A percentile compares a stretch with the other conserved stretches of the same genome.
phyloP scores from a whole-genome alignment of 805 yeast species.

The Candida mattraensis region DNA sequence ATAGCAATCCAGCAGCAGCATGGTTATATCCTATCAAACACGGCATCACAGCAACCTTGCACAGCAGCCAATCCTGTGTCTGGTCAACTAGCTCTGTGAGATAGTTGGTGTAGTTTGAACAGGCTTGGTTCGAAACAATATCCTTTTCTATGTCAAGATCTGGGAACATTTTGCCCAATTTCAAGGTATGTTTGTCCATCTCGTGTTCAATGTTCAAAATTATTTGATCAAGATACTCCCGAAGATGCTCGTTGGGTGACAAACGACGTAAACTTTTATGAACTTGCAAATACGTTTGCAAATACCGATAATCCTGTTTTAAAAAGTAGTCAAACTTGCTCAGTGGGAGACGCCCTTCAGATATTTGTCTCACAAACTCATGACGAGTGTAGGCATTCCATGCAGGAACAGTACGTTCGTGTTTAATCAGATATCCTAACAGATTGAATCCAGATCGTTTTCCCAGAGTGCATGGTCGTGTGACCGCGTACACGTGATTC shows the following conservation, averaged over 20 bases:
- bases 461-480: background rate
- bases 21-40: constrained; percentile 71
- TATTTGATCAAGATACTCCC: constrained; percentile 50
- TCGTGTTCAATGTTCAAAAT: constrained; percentile 55
- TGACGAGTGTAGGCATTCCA: constrained; percentile 66
- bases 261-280: constrained; percentile 63
- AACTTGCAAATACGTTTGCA: constrained; percentile 65
- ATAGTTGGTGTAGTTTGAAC: constrained; percentile 61
- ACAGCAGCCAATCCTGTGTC: constrained; percentile 60
- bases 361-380: constrained; percentile 56
- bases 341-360: constrained; percentile 49
- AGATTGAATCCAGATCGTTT: constrained; percentile 12
- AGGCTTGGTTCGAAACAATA: constrained; percentile 53
- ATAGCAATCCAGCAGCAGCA: constrained; percentile 37
- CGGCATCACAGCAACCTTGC: constrained; percentile 70
- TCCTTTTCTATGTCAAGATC: constrained; percentile 42
- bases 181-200: constrained; percentile 52
- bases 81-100: constrained; percentile 51
- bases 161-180: constrained; percentile 43
- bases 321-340: constrained; percentile 46
- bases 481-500: constrained; percentile 55
- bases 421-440: constrained; percentile 50
- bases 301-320: constrained; percentile 67
- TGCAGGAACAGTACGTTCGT: constrained; percentile 50
- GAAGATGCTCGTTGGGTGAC: constrained; percentile 54